A percentile compares a stretch with the other conserved stretches of the same genome.
phyloP scores from a whole-genome alignment of 352 stramenopile species.

The Phytophthora boehmeriae region DNA sequence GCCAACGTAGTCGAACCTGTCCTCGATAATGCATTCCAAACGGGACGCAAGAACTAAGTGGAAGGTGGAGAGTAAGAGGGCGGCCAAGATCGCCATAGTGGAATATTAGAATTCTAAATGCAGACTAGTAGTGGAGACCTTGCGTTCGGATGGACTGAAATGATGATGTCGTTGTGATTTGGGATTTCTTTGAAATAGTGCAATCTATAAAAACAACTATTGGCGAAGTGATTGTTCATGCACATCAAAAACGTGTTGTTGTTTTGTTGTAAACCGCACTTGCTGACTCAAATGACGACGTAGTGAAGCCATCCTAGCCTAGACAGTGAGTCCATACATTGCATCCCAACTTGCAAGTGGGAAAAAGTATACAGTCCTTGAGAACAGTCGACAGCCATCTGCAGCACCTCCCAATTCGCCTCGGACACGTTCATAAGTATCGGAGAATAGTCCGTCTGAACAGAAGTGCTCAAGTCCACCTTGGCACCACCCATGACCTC shows the following conservation, averaged over 20 bases:
- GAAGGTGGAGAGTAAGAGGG: not conserved
- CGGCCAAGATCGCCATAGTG: not conserved
- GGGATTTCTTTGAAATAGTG: too few species aligned
- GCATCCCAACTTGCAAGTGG: constrained; percentile 6
- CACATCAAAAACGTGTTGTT: too few species aligned
- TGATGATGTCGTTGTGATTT: too few species aligned
- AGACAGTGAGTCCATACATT: constrained; percentile 1
- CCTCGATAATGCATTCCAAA: constrained; percentile 27
- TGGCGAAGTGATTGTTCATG: too few species aligned
- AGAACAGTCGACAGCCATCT: constrained; percentile 3
- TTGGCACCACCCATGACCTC: constrained; percentile 5
- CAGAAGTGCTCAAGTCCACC: not conserved
- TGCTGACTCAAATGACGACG: too few species aligned
- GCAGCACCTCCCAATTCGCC: constrained; percentile 7
- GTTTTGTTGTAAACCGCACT: too few species aligned
- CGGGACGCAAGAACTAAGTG: not conserved
- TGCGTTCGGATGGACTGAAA: not conserved
- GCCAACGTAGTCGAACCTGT: constrained; percentile 41
- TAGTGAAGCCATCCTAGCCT: too few species aligned
- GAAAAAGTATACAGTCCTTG: not conserved
- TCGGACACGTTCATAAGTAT: constrained; percentile 17
- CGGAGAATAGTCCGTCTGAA: not conserved
- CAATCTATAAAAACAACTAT: too few species aligned
- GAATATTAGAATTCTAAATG: not conserved
- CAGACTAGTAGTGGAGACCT: not conserved